Evolutionary conservation across 345 rosid species (phyloP).

Genomic region (Rhizophora mangle): DNA sequence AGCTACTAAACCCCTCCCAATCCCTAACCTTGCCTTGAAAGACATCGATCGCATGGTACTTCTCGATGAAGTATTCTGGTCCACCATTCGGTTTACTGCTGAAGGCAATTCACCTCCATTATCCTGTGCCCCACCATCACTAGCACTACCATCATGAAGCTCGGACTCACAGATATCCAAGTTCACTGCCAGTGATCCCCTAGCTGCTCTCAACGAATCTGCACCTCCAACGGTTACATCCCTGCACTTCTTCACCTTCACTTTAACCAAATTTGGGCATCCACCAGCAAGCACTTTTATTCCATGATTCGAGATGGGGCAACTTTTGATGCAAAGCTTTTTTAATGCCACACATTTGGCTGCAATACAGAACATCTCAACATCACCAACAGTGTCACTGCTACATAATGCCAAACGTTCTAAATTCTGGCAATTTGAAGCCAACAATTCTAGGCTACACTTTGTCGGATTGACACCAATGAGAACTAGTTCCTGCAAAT

Average conservation of each 20-base stretch:
- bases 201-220: conserved; percentile 38
- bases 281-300: conserved; percentile 37
- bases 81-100: conserved; percentile 29
- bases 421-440: conserved; percentile 34
- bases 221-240: conserved; percentile 29
- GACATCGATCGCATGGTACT: conserved; percentile 52
- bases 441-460: conserved; percentile 14
- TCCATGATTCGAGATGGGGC: conserved; percentile 40
- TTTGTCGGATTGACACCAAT: conserved; percentile 29
- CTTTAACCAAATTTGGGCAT: conserved; percentile 39
- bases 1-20: conserved; percentile 69
- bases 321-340: conserved; percentile 51
- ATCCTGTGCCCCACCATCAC: conserved; percentile 53
- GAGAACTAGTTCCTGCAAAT: conserved; percentile 40
- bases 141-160: conserved; percentile 44
- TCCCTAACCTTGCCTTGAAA: conserved; percentile 58
- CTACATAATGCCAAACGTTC: conserved; percentile 47
- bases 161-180: conserved; percentile 55
- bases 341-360: conserved; percentile 37
- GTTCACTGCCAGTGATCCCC: conserved; percentile 53
- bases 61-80: conserved; percentile 35
- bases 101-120: conserved; percentile 46
- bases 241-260: conserved; percentile 49
- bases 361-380: conserved; percentile 35
- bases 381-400: conserved; percentile 37